Base-by-base conservation (phyloP, 2,329 filamentous ascomycete genomes). In the Tolypocladium nubicola region DNA sequence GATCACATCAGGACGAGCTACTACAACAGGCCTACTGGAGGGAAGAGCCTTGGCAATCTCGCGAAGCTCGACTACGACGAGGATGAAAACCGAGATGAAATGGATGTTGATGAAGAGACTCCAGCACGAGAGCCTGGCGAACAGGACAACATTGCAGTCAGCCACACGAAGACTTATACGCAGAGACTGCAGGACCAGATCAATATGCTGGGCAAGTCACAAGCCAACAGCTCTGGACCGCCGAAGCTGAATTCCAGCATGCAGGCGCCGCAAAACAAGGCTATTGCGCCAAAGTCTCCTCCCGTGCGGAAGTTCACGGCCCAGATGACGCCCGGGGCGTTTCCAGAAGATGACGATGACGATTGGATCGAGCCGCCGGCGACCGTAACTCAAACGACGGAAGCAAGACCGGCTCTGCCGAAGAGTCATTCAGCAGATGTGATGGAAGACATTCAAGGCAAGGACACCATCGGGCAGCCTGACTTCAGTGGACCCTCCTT, bases 171-270 rank as follows among this genome's bases (percentile, higher is more conserved):
- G 70, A 92, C 90, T 0, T 95, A 94, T n/a, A 96, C 94, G 0
- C 92, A 97, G 70, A 81, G 89, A 49, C 78, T 99, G 19, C 91
- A 96, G 62, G 93, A 97, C 65, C 90, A 92, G 65, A 97, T 99
- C 65, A 96, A 86, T 66, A 81, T 82, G 74, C 74, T 87, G 54
- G 83, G 83, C 19, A 82, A 86, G 63, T 77, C 78, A 0, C 81
- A 83, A 58, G 70, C 79, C 6, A 76, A 72, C 50, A 72, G 73
- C 53, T 67, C 74, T 21, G 73, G 78, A 41, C 70, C 73, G 19
- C 77, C 79, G 1, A 83, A 81, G 59, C 77, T 76, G 1, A 71
- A 9, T 1, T 26, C 52, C 30, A 53, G 77, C 10, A 71, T 10
- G 70, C 75, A 3, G 61, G 72, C 16, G 62, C 70, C 35, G 68